Conservation (phyloP, 2,329 filamentous ascomycete genomes). For the Magnaporthales sp. region DNA sequence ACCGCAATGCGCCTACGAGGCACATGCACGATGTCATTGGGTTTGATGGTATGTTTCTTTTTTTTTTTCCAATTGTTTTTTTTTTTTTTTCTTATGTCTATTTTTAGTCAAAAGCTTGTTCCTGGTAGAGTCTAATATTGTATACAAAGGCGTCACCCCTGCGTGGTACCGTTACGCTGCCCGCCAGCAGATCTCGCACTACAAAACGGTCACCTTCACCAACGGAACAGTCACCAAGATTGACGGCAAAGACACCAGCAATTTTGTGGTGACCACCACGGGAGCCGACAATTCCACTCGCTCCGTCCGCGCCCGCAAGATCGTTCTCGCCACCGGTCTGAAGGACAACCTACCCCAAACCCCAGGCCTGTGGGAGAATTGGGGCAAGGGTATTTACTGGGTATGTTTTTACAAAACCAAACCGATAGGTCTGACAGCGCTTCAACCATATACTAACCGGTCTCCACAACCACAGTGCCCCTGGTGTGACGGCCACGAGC, state of each 20-base stretch:
- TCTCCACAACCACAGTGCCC: constrained; percentile 32
- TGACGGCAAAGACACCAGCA: constrained; percentile 26
- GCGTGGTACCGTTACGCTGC: constrained; percentile 45
- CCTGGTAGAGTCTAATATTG: background rate
- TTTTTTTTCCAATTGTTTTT: background rate
- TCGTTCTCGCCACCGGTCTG: constrained; percentile 50
- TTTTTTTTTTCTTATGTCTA: background rate
- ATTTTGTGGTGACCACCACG: constrained; percentile 34
- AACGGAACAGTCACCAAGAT: constrained; percentile 44
- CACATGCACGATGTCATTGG: constrained; percentile 55
- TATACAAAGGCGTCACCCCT: constrained; percentile 37
- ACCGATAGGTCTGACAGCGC: background rate
- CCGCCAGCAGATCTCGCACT: constrained; percentile 41
- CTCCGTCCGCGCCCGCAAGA: constrained; percentile 37
- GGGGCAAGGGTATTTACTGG: constrained; percentile 51
- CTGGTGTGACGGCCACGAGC: constrained; percentile 56
- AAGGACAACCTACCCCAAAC: constrained; percentile 44
- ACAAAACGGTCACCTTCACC: constrained; percentile 37
- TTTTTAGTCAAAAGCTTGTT: background rate
- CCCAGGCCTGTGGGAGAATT: constrained; percentile 44
- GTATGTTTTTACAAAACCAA: background rate
- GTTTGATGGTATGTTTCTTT: constrained; percentile 39
- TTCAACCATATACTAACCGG: background rate
- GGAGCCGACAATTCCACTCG: constrained; percentile 15
- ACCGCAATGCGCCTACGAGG: constrained; percentile 47